Evolutionary conservation across 129 eudicot genomes (phyloP).

Genomic region (Scalesia atractyloides): DNA sequence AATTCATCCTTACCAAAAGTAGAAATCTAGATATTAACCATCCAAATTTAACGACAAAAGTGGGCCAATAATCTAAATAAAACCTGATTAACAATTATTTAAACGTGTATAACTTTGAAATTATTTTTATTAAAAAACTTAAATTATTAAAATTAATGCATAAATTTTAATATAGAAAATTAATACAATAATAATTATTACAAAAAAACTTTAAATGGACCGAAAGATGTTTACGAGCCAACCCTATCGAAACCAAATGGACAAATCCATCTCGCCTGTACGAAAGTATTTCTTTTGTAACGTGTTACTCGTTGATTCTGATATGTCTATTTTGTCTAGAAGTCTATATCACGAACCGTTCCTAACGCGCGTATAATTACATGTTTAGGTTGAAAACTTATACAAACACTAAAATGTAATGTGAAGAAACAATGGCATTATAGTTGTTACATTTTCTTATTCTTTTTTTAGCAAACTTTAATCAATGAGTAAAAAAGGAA

Average conservation of each 20-base stretch:
- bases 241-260: neutral
- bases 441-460: neutral
- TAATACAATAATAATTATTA: too few relatives aligned
- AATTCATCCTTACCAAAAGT: neutral
- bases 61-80: neutral
- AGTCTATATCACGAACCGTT: neutral
- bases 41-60: neutral
- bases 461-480: neutral
- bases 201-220: neutral
- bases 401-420: neutral
- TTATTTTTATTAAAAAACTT: too few relatives aligned
- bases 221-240: neutral
- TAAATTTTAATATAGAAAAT: too few relatives aligned
- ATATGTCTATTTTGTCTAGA: neutral
- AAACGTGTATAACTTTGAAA: neutral
- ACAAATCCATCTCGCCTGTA: neutral
- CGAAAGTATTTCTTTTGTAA: neutral
- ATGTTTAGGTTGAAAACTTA: neutral
- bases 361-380: neutral
- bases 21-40: neutral
- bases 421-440: neutral
- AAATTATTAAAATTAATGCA: too few relatives aligned
- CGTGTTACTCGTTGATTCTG: neutral
- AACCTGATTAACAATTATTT: neutral
- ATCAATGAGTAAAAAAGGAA: neutral